Base-by-base conservation (phyloP, 2,329 filamentous ascomycete genomes). In the Cladosporium oxysporum region DNA sequence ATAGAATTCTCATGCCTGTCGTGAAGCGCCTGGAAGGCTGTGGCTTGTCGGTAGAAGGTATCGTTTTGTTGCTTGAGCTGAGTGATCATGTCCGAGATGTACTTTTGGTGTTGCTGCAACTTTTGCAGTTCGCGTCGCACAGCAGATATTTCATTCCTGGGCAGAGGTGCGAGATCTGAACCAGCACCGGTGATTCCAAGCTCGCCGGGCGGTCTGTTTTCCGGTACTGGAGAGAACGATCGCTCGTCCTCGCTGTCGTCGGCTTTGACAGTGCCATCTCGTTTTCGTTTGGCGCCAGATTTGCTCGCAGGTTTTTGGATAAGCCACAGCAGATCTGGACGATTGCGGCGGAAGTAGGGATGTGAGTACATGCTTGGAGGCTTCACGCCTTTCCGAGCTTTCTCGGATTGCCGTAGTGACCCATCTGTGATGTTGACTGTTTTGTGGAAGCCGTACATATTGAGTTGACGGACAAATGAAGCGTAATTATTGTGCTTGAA, bases 331-430 rank as follows among this genome's bases (percentile, higher is more conserved):
- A 99, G 82, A 77, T 97, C 96, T 4, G 93, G 93, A 71, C 96
- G 90, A 5, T 93, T 94, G 55, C 93, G 91, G 72, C 93, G 91
- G 80, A 99, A 99, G 80, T 93, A 99, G 11, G 92, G 92, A 77
- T 99, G 97, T 71, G 91, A 93, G 78, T 99, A 99, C 83, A 98
- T 95, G 84, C 93, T 98, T 0, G 95, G 95, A 66, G 93, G 97
- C 81, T 99, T 99, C 21, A 75, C 73, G 78, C 97, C 97, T 68
- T 93, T 90, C 79, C 98, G 93, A 78, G 97, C 97, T 68, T 93
- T 90, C 80, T 98, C 95, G 76, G 93, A 97, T 6, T 96, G 93
- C 71, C 95, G 91, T 91, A 99, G 96, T 0, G 93, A 97, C 76
- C 97, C 97, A 79, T 99, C 95, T 4, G 93, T 97, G 21, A 99